Percentiles rank a stretch among this genome's conserved stretches.
Conservation (phyloP, 1,139 yeast species). For the Diutina siamensis region DNA sequence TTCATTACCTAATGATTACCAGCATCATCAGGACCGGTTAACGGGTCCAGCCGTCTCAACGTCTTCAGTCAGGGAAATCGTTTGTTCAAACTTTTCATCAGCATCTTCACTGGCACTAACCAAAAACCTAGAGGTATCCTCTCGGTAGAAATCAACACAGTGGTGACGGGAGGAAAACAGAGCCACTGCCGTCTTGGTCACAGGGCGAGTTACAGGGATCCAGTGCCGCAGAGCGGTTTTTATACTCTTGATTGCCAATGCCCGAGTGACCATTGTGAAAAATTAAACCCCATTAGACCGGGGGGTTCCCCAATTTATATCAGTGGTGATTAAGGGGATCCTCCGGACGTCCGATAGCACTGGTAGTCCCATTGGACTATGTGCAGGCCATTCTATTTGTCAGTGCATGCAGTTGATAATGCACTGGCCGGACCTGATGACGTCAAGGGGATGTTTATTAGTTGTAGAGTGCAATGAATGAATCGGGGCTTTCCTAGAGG, state of each 20-base stretch:
- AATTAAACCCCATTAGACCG: not conserved
- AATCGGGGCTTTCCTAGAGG: too few species aligned
- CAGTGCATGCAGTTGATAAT: not conserved
- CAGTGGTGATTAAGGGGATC: too few species aligned
- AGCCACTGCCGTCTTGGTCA: not conserved
- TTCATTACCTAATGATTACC: not conserved
- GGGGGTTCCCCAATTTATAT: too few species aligned
- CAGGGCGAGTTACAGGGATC: not conserved
- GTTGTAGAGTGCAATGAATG: too few species aligned
- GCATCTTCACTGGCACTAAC: slow-evolving; percentile 8
- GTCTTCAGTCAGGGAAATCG: slow-evolving; percentile 30
- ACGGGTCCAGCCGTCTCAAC: slow-evolving; percentile 37
- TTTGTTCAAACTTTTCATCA: slow-evolving; percentile 27
- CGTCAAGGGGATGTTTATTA: not conserved
- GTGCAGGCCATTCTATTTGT: not conserved
- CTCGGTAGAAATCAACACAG: slow-evolving; percentile 1
- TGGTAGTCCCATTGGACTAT: too few species aligned
- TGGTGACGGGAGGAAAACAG: not conserved
- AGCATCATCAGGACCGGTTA: slow-evolving; percentile 17
- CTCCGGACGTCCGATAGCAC: too few species aligned
- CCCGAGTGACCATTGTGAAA: not conserved
- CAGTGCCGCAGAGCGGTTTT: slow-evolving; percentile 4
- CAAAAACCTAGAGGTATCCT: not conserved
- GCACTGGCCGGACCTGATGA: not conserved
- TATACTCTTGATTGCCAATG: not conserved